A percentile compares a stretch with the other conserved stretches of the same genome.
Conservation (phyloP, 1,139 yeast genomes). For the Saccharomyces uvarum region DNA sequence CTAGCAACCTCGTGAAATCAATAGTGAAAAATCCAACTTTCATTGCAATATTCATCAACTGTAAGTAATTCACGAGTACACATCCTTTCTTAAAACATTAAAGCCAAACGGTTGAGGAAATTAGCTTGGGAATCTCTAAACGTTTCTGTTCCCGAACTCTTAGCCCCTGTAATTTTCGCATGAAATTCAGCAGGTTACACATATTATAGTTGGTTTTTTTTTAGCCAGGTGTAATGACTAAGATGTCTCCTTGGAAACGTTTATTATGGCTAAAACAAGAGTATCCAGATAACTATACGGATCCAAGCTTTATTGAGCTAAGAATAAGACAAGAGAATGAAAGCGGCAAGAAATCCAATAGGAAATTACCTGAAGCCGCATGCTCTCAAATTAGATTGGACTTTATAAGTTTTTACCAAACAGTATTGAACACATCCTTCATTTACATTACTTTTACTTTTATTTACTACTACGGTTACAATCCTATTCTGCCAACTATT, state of each 20-base stretch:
- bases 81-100: background rate
- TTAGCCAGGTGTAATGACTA: background rate
- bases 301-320: constrained; percentile 67
- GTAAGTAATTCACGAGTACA: background rate
- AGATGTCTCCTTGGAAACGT: constrained; percentile 54
- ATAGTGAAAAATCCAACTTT: background rate
- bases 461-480: constrained; percentile 30
- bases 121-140: background rate
- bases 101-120: background rate
- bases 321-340: constrained; percentile 55
- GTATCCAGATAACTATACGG: constrained; percentile 89
- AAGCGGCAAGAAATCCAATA: constrained; percentile 12
- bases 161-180: background rate
- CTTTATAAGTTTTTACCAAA: constrained; percentile 30
- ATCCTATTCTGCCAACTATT: constrained; percentile 15
- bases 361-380: constrained; percentile 42
- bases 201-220: background rate
- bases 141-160: background rate
- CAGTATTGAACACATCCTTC: constrained; percentile 30
- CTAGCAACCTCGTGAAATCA: background rate
- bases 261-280: constrained; percentile 81
- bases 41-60: background rate
- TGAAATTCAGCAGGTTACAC: background rate
- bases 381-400: constrained; percentile 46
- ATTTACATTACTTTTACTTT: constrained; percentile 33